Evolutionary conservation across 75 land plant genomes (phyloP), one percentile per base, ranked within the genome.

Genomic region (Selaginella tamariscina): DNA sequence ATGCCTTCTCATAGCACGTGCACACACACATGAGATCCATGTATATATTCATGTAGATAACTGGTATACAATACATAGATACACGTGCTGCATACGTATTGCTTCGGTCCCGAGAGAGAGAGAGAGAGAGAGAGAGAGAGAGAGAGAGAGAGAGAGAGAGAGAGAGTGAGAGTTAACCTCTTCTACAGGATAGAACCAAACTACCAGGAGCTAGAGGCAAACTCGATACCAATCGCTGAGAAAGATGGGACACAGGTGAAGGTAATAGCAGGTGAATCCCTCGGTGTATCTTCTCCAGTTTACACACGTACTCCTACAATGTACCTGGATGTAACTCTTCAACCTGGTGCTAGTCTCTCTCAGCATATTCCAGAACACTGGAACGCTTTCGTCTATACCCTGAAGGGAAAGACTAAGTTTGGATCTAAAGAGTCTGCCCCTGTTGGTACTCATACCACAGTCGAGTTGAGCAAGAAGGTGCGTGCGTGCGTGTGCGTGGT

Each of bases 181-280:
- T n/a, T n/a, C n/a, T 39, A 5, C 72, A 90, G 97, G 97, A 76
- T 86, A 24, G 93, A 86, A 18, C 89, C 93, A 1, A 76, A 76
- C 60, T 92, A 92, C 31, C 93, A 92, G 66, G 93, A 92, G 32
- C 56, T 92, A 24, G 56, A 65, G 28, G 73, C 70, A 33, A 76
- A 79, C 5, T 2, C 8, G 9, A 59, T 59, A 23, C 26, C 26
- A 59, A 21, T 59, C 9, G 62, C 62, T n/a, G 62, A 59, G 26
- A 59, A 59, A 59, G 62, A 59, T n/a, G 62, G 62, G 9, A 26
- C 26, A 2, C 8, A n/a, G 5, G 62, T 59, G 18, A 26, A 21
- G n/a, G 26, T 59, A 2, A 59, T 59, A 23, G 62, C 62, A 2
- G 62, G 62, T 2, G 62, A 59, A 26, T 23, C 27, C 2, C 21